Evolutionary conservation across 2,329 filamentous ascomycete species (phyloP), one percentile per base, ranked within the genome.

Genomic region (Chaetomiaceae sp.): DNA sequence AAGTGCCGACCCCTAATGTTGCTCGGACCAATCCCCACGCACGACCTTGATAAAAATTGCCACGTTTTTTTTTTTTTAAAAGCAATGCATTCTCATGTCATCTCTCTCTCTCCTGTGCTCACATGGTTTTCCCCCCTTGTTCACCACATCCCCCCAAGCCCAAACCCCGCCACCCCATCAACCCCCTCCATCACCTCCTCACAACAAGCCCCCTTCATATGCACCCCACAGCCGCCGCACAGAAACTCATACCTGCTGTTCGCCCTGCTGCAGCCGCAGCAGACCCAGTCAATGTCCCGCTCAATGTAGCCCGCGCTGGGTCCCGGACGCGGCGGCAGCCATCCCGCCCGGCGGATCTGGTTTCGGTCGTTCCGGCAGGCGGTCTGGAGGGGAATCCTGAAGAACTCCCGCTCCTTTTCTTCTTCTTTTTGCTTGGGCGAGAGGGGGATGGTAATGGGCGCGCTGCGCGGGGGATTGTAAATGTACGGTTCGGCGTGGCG

Each of bases 221-320:
- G 57, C 27, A 3, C 32, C 25, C 36, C 8, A 23, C 59, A 61
- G 2, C 14, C 2, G 11, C 32, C 40, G 50, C 59, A 58, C 18
- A 38, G 3, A 13, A 54, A 55, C 48, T 57, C 55, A 10, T 21
- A 51, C 20, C 42, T 9, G 8, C 33, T 37, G 27, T 58, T 59
- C 0, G 20, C 9, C 2, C 6, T 14, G 13, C 21, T n/a, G 21
- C 59, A 61, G 11, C 20, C 16, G 16, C 59, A 59, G 53, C 57
- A 61, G 18, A 42, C 48, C 59, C 59, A 59, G n/a, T 36, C n/a
- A 20, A 7, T 20, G 32, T 48, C 37, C n/a, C 10, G 2, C 27
- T 21, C 29, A 3, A 41, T 27, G 13, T 16, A 16, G 21, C n/a
- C n/a, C n/a, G n/a, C n/a, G n/a, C n/a, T n/a, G n/a, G n/a, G n/a